Evolutionary conservation across 768 basidiomycete species (phyloP).

Genomic region (Hericium alpestre): DNA sequence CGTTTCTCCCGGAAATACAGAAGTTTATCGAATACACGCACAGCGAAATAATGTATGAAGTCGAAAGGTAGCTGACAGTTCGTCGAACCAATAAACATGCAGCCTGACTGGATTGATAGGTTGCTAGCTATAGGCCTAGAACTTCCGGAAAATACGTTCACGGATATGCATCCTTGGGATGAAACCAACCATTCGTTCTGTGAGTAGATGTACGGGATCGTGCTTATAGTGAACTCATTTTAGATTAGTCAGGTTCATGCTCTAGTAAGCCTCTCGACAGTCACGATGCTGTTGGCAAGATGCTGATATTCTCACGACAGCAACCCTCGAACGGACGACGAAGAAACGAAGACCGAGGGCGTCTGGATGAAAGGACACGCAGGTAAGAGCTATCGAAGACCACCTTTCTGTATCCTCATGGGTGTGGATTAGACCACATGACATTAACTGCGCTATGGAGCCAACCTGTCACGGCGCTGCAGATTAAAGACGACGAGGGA

Average conservation of each 20-base stretch:
- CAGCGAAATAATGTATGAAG: conserved; percentile 33
- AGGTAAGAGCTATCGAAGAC: conserved; percentile 15
- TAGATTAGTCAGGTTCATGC: conserved; percentile 48
- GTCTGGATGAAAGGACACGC: conserved; percentile 31
- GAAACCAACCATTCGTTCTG: conserved; percentile 16
- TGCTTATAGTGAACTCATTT: neutral
- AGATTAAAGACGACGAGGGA: conserved; percentile 25
- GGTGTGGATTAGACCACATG: conserved; percentile 18
- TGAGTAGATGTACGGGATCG: neutral
- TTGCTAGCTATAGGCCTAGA: conserved; percentile 42
- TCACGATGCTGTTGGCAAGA: neutral
- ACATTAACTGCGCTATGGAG: conserved; percentile 28
- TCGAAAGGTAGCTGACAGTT: conserved; percentile 6
- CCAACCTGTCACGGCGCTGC: conserved; percentile 27
- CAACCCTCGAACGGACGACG: conserved; percentile 23
- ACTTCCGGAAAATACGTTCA: conserved; percentile 41
- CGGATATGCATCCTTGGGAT: conserved; percentile 35
- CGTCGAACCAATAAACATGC: neutral
- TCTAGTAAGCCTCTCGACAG: conserved; percentile 35
- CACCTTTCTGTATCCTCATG: neutral
- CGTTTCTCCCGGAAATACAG: conserved; percentile 42
- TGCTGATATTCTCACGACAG: conserved; percentile 11
- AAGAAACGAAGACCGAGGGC: conserved; percentile 20
- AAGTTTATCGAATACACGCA: conserved; percentile 42
- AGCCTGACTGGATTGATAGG: conserved; percentile 16